A percentile compares a stretch with the other conserved stretches of the same genome.
Evolutionary conservation across 495 filamentous ascomycete species (phyloP).

Genomic region (Amniculicola lignicola): DNA sequence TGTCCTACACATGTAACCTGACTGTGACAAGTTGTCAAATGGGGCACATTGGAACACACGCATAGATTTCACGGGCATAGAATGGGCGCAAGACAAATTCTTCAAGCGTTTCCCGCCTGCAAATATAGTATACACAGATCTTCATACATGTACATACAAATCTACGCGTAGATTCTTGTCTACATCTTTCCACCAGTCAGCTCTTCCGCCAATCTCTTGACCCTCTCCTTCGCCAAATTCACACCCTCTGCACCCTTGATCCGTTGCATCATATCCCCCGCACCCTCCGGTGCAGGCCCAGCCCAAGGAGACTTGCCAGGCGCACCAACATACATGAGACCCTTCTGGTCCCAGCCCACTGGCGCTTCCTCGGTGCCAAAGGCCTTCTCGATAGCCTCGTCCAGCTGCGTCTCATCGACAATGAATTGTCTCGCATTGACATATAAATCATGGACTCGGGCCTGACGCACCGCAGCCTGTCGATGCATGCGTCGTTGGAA

Average conservation of each 20-base stretch:
- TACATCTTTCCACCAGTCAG: constrained; percentile 68
- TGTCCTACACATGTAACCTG: too few relatives aligned
- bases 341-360: constrained; percentile 30
- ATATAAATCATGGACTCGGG: constrained; percentile 60
- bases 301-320: constrained; percentile 58
- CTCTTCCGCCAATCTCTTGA: constrained; percentile 63
- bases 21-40: too few relatives aligned
- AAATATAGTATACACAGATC: too few relatives aligned
- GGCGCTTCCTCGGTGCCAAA: constrained; percentile 56
- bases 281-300: constrained; percentile 51
- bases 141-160: too few relatives aligned
- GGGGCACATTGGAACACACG: too few relatives aligned
- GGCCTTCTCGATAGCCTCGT: constrained; percentile 57
- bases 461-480: constrained; percentile 37
- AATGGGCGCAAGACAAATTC: too few relatives aligned
- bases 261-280: constrained; percentile 47
- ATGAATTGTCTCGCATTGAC: constrained; percentile 65
- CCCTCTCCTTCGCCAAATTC: constrained; percentile 52
- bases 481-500: constrained; percentile 40
- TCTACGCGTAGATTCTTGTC: too few relatives aligned
- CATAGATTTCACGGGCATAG: too few relatives aligned
- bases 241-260: constrained; percentile 34
- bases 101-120: too few relatives aligned
- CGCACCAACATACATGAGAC: not conserved
- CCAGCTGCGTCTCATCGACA: constrained; percentile 58